Conservation (phyloP, 1,139 yeast species). For the Debaryomyces psychrophilus region DNA sequence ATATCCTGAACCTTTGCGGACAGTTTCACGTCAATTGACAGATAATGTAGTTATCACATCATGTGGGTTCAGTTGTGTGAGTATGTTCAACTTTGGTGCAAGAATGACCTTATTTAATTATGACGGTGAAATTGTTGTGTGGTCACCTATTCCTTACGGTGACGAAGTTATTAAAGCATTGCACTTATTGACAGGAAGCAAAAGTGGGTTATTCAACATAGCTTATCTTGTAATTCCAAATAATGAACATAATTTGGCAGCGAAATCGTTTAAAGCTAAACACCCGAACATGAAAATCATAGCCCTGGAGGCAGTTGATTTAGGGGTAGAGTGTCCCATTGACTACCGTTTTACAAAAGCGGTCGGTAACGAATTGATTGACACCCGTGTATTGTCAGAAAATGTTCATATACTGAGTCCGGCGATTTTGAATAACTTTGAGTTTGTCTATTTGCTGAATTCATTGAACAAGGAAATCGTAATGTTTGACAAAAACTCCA, state of each 20-base stretch:
- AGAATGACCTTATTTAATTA: conserved; percentile 47
- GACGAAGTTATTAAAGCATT: conserved; percentile 35
- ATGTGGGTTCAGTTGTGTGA: conserved; percentile 31
- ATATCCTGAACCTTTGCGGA: conserved; percentile 10
- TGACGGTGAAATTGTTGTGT: conserved; percentile 40
- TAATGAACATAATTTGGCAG: conserved; percentile 48
- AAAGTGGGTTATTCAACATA: conserved; percentile 27
- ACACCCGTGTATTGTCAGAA: conserved; percentile 16
- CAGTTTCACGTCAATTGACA: conserved; percentile 10
- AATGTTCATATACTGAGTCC: conserved; percentile 22
- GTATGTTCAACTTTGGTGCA: conserved; percentile 49
- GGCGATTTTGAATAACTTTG: conserved; percentile 32
- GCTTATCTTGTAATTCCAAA: conserved; percentile 46
- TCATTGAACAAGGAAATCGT: conserved; percentile 53
- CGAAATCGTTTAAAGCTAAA: conserved; percentile 42
- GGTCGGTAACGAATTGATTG: conserved; percentile 21
- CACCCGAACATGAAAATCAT: conserved; percentile 46
- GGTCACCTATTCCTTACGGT: conserved; percentile 56
- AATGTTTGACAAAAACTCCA: conserved; percentile 40
- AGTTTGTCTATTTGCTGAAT: conserved; percentile 49
- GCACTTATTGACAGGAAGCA: conserved; percentile 26
- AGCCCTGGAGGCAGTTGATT: conserved; percentile 38
- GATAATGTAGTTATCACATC: conserved; percentile 12
- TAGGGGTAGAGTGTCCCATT: conserved; percentile 26
- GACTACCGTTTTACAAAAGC: conserved; percentile 28